phyloP scores from a whole-genome alignment of 2,329 filamentous ascomycete genomes.

The Talaromyces marneffei region DNA sequence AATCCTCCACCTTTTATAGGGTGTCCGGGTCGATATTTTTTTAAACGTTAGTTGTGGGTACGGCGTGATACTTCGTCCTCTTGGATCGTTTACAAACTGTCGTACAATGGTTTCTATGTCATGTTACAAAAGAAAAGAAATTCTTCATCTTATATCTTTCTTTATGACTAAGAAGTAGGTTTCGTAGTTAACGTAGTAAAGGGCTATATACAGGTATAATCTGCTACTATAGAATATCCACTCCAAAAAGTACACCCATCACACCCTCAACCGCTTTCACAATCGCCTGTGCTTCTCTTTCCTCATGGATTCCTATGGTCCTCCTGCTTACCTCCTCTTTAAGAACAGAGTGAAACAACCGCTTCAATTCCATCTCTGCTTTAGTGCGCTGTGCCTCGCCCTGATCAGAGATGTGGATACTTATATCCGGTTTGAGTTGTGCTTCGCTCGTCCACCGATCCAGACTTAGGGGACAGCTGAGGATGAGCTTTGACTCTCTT shows the following conservation, averaged over 20 bases:
- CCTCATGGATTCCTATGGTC: conserved; percentile 13
- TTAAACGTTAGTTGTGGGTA: conserved; percentile 12
- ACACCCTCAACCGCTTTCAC: conserved; percentile 33
- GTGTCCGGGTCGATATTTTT: background rate
- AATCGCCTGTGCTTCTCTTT: conserved; percentile 25
- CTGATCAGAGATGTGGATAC: conserved; percentile 21
- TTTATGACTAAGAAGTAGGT: background rate
- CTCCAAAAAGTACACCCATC: conserved; percentile 28
- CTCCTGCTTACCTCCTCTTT: conserved; percentile 16
- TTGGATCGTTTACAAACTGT: conserved; percentile 8
- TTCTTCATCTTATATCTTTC: background rate
- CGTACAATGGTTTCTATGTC: conserved; percentile 14
- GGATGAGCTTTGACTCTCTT: conserved; percentile 21
- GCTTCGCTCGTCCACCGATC: conserved; percentile 40
- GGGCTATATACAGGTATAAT: background rate
- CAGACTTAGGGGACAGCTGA: conserved; percentile 31
- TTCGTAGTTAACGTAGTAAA: background rate
- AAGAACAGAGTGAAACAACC: conserved; percentile 34
- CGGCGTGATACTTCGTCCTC: conserved; percentile 10
- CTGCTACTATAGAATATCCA: background rate
- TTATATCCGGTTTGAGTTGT: conserved; percentile 32
- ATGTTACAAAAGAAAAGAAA: conserved; percentile 7
- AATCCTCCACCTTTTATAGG: background rate
- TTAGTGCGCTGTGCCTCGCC: conserved; percentile 20
- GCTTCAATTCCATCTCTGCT: conserved; percentile 34